These are phyloP conservation scores for Rauvolfia tetraphylla DNA, from an alignment of 257 asterid genomes.

Conservation along the genomic window DNA sequence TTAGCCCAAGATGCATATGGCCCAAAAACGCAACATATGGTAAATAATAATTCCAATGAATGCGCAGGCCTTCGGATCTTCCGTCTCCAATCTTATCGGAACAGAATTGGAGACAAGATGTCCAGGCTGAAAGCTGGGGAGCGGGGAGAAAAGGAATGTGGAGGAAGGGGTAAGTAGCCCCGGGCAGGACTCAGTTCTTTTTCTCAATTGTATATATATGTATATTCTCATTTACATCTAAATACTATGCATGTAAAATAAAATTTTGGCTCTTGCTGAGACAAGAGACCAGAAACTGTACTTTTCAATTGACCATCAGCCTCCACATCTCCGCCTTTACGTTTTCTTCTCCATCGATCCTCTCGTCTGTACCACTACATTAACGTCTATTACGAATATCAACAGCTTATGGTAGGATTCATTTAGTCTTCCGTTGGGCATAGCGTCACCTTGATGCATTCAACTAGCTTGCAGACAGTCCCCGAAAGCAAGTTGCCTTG, in stretches of 20 bases:
- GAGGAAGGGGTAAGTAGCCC: not conserved
- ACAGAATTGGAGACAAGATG: too few species aligned
- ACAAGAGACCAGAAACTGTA: constrained; percentile 11
- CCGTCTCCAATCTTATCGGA: too few species aligned
- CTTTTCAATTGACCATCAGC: not conserved
- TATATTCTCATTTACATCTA: not conserved
- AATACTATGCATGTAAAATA: not conserved
- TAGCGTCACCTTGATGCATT: not conserved
- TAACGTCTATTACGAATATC: not conserved
- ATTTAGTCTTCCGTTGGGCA: not conserved
- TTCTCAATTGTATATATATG: not conserved
- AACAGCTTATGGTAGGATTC: not conserved
- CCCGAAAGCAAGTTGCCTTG: not conserved
- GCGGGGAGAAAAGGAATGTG: too few species aligned
- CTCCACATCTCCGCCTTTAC: not conserved
- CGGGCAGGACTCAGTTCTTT: too few species aligned
- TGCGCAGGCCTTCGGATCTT: too few species aligned
- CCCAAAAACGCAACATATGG: too few species aligned
- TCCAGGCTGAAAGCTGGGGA: too few species aligned
- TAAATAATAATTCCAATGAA: too few species aligned
- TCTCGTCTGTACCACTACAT: not conserved
- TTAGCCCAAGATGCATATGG: too few species aligned
- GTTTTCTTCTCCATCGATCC: not conserved
- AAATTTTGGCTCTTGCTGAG: not conserved
- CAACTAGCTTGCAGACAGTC: not conserved